Evolutionary conservation across 2,329 filamentous ascomycete species (phyloP).

Genomic region (Lachnellula arida): DNA sequence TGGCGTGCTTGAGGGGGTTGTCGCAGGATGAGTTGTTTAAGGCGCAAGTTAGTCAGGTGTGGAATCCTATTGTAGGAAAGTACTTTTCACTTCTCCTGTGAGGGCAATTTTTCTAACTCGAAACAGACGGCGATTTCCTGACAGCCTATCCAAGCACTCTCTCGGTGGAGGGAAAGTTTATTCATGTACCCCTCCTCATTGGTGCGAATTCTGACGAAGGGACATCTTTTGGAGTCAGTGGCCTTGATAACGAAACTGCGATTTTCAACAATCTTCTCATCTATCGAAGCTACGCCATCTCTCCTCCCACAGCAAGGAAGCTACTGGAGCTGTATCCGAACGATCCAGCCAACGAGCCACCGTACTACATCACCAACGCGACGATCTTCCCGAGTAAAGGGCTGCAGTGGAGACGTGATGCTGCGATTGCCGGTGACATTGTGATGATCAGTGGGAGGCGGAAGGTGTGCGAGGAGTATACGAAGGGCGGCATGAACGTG

Average conservation of each 20-base stretch:
- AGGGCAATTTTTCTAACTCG: neutral
- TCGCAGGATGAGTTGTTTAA: conserved; percentile 15
- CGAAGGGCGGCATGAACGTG: conserved; percentile 33
- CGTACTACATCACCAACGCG: conserved; percentile 36
- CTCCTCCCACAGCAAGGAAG: conserved; percentile 39
- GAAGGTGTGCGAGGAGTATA: conserved; percentile 40
- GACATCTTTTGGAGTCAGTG: conserved; percentile 38
- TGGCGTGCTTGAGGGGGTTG: conserved; percentile 21
- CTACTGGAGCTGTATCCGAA: conserved; percentile 46
- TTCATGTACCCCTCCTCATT: conserved; percentile 41
- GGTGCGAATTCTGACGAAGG: conserved; percentile 49
- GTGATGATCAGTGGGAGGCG: conserved; percentile 45
- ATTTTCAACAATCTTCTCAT: conserved; percentile 38
- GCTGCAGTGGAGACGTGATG: conserved; percentile 41
- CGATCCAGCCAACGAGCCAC: conserved; percentile 43
- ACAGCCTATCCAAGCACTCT: conserved; percentile 44
- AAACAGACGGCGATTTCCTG: conserved; percentile 42
- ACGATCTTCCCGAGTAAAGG: conserved; percentile 33
- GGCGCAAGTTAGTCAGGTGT: conserved; percentile 16
- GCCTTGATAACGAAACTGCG: conserved; percentile 38
- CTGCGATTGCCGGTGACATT: conserved; percentile 43
- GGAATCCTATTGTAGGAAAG: conserved; percentile 19
- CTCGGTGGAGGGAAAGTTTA: conserved; percentile 38
- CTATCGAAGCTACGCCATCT: conserved; percentile 45
- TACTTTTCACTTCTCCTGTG: conserved; percentile 26